Conservation (phyloP, 352 stramenopile genomes). For the Phytophthora crassamura region DNA sequence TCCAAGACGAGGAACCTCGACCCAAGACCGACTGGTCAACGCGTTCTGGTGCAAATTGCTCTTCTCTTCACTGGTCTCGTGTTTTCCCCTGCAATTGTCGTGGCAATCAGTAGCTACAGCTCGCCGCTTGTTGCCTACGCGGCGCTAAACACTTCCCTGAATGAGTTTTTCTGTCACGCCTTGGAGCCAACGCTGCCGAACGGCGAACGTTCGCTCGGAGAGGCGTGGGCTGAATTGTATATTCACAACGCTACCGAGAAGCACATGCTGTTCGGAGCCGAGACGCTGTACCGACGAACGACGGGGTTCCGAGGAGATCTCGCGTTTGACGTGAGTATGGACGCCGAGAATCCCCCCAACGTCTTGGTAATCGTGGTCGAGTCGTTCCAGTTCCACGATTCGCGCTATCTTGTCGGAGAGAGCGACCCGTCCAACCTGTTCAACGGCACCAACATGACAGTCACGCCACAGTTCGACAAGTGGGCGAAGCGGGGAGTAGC, state of each 20-base stretch:
- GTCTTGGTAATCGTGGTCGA: constrained; percentile 53
- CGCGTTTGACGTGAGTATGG: constrained; percentile 45
- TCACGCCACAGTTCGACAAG: constrained; percentile 50
- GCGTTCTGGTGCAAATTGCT: too few species aligned
- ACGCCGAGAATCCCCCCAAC: constrained; percentile 41
- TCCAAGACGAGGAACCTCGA: too few species aligned
- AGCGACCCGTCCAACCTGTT: constrained; percentile 39
- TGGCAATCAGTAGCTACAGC: constrained; percentile 1
- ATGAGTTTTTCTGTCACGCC: constrained; percentile 11
- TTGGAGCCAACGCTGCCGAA: constrained; percentile 2
- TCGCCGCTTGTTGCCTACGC: constrained; percentile 18
- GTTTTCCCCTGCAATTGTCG: constrained; percentile 6
- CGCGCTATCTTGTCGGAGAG: constrained; percentile 47
- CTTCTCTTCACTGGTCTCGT: constrained; percentile 1
- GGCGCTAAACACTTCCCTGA: constrained; percentile 21
- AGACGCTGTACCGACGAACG: constrained; percentile 44
- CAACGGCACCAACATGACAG: constrained; percentile 18
- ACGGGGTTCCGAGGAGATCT: constrained; percentile 43
- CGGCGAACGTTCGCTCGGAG: background rate
- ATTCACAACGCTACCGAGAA: constrained; percentile 20
- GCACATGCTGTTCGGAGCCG: constrained; percentile 14
- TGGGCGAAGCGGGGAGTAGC: constrained; percentile 51
- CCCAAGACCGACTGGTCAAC: too few species aligned
- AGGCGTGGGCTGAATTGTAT: constrained; percentile 7
- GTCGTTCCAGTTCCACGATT: constrained; percentile 58